Conservation (phyloP, 2,329 filamentous ascomycete species). For the Phymatotrichopsis omnivora region DNA sequence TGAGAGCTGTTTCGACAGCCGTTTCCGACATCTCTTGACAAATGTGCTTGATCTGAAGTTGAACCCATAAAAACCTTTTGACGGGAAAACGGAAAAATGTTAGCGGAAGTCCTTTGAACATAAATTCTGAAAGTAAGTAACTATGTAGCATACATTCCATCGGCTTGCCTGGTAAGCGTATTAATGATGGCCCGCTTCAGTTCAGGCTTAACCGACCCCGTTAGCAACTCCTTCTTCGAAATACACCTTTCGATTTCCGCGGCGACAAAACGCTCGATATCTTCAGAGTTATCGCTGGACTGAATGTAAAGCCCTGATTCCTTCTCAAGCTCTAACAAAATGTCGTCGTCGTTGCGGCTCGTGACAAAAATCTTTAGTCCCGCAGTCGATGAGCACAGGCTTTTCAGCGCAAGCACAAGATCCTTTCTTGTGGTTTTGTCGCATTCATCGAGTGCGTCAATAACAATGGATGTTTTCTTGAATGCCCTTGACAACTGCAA, state of each 20-base stretch:
- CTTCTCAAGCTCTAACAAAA: constrained; percentile 1
- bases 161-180: too few relatives aligned
- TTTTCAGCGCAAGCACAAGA: not conserved
- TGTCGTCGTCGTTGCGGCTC: constrained; percentile 1
- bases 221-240: not conserved
- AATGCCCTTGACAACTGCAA: not conserved
- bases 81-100: too few relatives aligned
- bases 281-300: not conserved
- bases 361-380: constrained; percentile 9
- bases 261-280: constrained; percentile 3
- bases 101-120: too few relatives aligned
- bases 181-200: too few relatives aligned
- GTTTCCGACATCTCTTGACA: too few relatives aligned
- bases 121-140: too few relatives aligned
- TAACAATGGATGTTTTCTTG: constrained; percentile 1
- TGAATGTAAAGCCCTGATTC: not conserved
- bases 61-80: too few relatives aligned
- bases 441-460: constrained; percentile 10
- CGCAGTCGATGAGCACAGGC: not conserved
- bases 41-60: too few relatives aligned
- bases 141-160: too few relatives aligned
- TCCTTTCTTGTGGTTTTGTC: not conserved
- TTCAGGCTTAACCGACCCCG: too few relatives aligned
- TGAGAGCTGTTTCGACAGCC: too few relatives aligned
- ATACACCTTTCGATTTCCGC: not conserved